Conservation (phyloP, 164 flowering plant genomes). For the Cinnamomum micranthum region DNA sequence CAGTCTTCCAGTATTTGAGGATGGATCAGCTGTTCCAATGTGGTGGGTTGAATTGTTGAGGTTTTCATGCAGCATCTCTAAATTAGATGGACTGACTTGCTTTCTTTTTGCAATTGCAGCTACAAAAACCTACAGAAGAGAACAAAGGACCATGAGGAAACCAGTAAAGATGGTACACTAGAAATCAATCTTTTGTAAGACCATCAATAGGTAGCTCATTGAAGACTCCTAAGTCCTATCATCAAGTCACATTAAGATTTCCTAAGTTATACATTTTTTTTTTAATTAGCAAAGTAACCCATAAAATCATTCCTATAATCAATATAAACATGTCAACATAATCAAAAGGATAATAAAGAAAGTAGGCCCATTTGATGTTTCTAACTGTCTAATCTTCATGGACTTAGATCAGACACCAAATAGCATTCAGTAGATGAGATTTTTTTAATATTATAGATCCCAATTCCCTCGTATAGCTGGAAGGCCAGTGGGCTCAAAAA, state of each 20-base stretch:
- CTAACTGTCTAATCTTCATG: too few relatives aligned
- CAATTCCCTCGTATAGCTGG: too few relatives aligned
- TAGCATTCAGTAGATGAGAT: too few relatives aligned
- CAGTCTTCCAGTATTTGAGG: conserved; percentile 11
- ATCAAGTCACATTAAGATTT: neutral
- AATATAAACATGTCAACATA: too few relatives aligned
- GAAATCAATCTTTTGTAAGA: neutral
- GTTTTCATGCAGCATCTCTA: conserved; percentile 49
- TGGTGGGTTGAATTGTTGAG: conserved; percentile 12
- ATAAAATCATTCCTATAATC: too few relatives aligned
- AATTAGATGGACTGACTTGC: conserved; percentile 43
- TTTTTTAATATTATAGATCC: too few relatives aligned
- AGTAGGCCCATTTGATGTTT: too few relatives aligned
- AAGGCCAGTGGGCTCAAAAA: too few relatives aligned
- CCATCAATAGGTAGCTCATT: neutral
- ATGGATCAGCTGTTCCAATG: neutral
- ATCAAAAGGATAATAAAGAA: too few relatives aligned
- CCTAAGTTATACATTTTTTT: neutral
- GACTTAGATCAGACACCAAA: too few relatives aligned
- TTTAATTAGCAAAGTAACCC: too few relatives aligned
- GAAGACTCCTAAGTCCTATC: neutral
- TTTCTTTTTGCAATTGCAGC: conserved; percentile 80
- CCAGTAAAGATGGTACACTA: neutral
- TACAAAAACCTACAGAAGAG: conserved; percentile 58
- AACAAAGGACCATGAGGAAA: neutral